These are phyloP conservation scores for Lentinula sp. DNA, from an alignment of 768 basidiomycete genomes.

Conservation along the genomic window DNA sequence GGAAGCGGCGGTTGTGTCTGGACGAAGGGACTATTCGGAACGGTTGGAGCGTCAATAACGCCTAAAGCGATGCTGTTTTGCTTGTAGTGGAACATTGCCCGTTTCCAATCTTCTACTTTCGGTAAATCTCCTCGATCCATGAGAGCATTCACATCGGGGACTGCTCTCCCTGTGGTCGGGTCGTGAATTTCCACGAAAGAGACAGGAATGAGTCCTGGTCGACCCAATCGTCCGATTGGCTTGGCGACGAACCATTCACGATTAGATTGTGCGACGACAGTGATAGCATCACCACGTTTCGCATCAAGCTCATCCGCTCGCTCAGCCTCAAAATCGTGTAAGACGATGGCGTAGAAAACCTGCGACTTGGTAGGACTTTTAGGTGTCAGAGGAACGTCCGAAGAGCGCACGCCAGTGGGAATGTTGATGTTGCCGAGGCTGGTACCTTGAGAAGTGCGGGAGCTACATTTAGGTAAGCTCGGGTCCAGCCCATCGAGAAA, in stretches of 20 bases:
- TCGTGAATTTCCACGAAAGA: conserved; percentile 97
- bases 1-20: conserved; percentile 12
- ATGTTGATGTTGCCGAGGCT: conserved; percentile 11
- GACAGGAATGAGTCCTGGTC: conserved; percentile 95
- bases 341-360: conserved; percentile 90
- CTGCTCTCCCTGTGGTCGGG: conserved; percentile 74
- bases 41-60: conserved; percentile 64
- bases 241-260: conserved; percentile 99
- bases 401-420: conserved; percentile 14
- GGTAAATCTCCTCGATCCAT: conserved; percentile 89
- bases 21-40: conserved; percentile 36
- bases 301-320: conserved; percentile 95
- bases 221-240: conserved; percentile 90
- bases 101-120: conserved; percentile 99
- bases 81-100: conserved; percentile 91
- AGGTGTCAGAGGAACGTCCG: conserved; percentile 20
- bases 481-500: conserved; percentile 9
- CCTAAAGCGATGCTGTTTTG: conserved; percentile 94
- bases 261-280: conserved; percentile 98
- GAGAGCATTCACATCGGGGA: conserved; percentile 68
- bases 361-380: conserved; percentile 37
- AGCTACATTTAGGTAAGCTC: conserved; percentile 19
- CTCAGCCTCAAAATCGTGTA: conserved; percentile 95
- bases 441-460: conserved; percentile 37
- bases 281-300: conserved; percentile 87